Evolutionary conservation across 2,329 filamentous ascomycete genomes (phyloP).

Genomic region (Aspergillus intermedius): DNA sequence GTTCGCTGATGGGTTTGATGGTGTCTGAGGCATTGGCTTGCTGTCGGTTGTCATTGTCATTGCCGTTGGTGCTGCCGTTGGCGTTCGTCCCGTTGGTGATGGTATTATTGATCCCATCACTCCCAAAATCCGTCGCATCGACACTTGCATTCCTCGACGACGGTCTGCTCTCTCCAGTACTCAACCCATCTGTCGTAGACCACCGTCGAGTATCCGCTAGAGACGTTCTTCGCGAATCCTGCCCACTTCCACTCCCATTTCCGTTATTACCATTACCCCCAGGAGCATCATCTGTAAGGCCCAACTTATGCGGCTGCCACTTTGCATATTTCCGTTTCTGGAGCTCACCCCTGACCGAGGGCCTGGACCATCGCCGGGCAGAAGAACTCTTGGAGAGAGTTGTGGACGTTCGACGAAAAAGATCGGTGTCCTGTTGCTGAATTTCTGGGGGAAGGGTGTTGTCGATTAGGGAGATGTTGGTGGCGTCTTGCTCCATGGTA

Average conservation of each 20-base stretch:
- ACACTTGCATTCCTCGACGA: background rate
- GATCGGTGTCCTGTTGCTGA: conserved; percentile 14
- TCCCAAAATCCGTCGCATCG: background rate
- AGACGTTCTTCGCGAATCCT: background rate
- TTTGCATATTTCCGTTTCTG: conserved; percentile 42
- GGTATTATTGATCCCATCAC: background rate
- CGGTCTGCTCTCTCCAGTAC: background rate
- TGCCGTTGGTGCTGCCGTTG: background rate
- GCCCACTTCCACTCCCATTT: background rate
- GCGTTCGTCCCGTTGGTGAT: background rate
- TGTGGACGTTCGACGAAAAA: background rate
- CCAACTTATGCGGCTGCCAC: conserved; percentile 52
- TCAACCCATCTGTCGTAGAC: background rate
- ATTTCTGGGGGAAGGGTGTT: conserved; percentile 27
- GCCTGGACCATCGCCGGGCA: conserved; percentile 14
- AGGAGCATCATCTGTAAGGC: conserved; percentile 25
- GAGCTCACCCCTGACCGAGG: conserved; percentile 34
- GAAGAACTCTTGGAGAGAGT: conserved; percentile 14
- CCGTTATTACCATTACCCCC: background rate
- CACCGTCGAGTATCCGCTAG: background rate
- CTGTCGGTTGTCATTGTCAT: background rate
- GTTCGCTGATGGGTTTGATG: conserved; percentile 39
- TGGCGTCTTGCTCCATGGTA: background rate
- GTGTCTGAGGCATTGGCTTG: conserved; percentile 3
- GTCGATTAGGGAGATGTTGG: conserved; percentile 34